phyloP scores from a whole-genome alignment of 257 asterid genomes.

The Plantago ovata region DNA sequence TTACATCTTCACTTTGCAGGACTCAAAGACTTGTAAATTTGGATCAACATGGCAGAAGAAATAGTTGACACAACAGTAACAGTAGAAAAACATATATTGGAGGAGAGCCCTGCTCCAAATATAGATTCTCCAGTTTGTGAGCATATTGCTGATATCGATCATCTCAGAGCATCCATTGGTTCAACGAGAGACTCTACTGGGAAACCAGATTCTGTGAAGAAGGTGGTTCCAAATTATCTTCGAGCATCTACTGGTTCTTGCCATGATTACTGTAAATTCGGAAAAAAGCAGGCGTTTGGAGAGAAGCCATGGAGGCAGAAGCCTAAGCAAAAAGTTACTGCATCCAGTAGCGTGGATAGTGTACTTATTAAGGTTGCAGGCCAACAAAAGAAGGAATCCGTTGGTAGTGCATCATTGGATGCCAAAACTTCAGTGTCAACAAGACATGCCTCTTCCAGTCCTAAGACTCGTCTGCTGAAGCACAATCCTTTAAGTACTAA shows the following conservation, averaged over 20 bases:
- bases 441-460: constrained; percentile 25
- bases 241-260: constrained; percentile 90
- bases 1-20: constrained; percentile 24
- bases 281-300: constrained; percentile 41
- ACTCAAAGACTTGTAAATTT: constrained; percentile 14
- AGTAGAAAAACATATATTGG: constrained; percentile 26
- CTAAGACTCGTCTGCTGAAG: constrained; percentile 18
- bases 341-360: constrained; percentile 25
- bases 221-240: constrained; percentile 53
- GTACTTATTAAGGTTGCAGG: constrained; percentile 27
- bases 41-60: constrained; percentile 54
- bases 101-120: constrained; percentile 18
- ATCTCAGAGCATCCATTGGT: constrained; percentile 34
- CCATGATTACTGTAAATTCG: constrained; percentile 83
- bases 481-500: constrained; percentile 23
- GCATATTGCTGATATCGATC: constrained; percentile 18
- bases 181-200: constrained; percentile 39
- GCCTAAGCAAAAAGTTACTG: constrained; percentile 37
- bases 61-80: constrained; percentile 23
- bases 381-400: constrained; percentile 33
- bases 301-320: constrained; percentile 44
- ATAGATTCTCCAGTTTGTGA: constrained; percentile 21
- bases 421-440: constrained; percentile 16
- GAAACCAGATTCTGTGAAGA: constrained; percentile 32
- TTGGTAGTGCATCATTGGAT: constrained; percentile 24